Evolutionary conservation across 1,284 basidiomycete species (phyloP).

Genomic region (Moesziomyces globuligerus): DNA sequence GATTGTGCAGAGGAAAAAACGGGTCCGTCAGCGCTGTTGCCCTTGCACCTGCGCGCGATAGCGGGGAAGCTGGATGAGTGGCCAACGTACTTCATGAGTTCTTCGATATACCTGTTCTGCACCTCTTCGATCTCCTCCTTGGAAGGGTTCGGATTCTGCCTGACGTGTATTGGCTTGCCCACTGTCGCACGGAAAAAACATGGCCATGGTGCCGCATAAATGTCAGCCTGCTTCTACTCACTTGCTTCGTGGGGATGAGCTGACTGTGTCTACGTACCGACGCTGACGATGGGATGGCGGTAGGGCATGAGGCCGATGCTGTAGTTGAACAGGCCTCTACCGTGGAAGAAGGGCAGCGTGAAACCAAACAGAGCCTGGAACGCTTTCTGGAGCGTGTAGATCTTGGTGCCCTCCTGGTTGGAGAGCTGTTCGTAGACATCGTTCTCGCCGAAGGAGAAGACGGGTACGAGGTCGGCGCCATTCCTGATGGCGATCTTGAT

Average conservation of each 20-base stretch:
- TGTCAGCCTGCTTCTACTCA: not conserved
- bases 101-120: conserved; percentile 88
- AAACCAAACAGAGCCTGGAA: conserved; percentile 80
- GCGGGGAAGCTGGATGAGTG: no score
- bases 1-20: not conserved
- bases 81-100: conserved; percentile 69
- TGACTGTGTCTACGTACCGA: conserved; percentile 69
- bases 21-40: not conserved
- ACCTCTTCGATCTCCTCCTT: conserved; percentile 81
- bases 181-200: conserved; percentile 67
- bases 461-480: conserved; percentile 71
- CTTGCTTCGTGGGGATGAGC: not conserved
- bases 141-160: conserved; percentile 80
- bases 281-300: conserved; percentile 90
- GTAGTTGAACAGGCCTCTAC: conserved; percentile 77
- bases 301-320: conserved; percentile 84
- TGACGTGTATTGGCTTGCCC: conserved; percentile 85
- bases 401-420: conserved; percentile 88
- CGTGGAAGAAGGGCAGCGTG: conserved; percentile 94
- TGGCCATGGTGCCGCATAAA: not conserved
- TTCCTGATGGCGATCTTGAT: conserved; percentile 95
- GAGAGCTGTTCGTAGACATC: conserved; percentile 98
- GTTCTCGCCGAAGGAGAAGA: conserved; percentile 87
- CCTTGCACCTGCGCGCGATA: no score
- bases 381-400: conserved; percentile 72